Base-by-base conservation (phyloP, 768 basidiomycete genomes). In the Boletus patriciae region DNA sequence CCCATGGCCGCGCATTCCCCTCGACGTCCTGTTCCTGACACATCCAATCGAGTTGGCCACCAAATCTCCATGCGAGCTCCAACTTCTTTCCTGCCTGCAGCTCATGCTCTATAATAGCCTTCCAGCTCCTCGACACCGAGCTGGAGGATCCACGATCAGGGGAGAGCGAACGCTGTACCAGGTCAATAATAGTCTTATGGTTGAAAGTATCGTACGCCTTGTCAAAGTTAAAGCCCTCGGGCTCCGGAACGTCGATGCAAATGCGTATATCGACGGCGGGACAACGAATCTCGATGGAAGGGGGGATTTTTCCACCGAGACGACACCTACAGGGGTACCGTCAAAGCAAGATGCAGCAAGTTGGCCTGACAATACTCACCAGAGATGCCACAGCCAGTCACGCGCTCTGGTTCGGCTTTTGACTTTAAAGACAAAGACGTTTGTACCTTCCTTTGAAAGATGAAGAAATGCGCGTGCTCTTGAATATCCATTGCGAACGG, bases 341-440 rank as follows among this genome's bases (percentile, higher is more conserved):
- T 59, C 62, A 58, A 37, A 8, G 23, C 10, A 41, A 34, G n/a
- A 19, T 42, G 15, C 25, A 13, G 18, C 10, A 16, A 33, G 31
- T 43, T n/a, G 41, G 16, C 23, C 3, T 19, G 41, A n/a, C 7
- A 37, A 31, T 50, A 53, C 73, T 53, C 62, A 87, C 94, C 92
- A 94, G 45, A 97, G 74, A 50, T 83, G 80, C 94, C 94, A 97
- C 44, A 85, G 78, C 95, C 95, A 98, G 70, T 97, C 94, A 38
- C 83, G 78, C 2, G 90, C 87, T 50, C 92, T 77, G 6, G 88
- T 85, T 29, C 90, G 83, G 59, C 84, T 86, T 68, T 88, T 91
- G 18, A 78, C 64, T 65, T 96, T 95, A 72, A 95, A 90, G 29
- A 96, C 78, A 69, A 94, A 96, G 27, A 96, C 82, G 60, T 93